Evolutionary conservation across 2,329 filamentous ascomycete genomes (phyloP), one percentile per base, ranked within the genome.

Genomic region (Claviceps sp.): DNA sequence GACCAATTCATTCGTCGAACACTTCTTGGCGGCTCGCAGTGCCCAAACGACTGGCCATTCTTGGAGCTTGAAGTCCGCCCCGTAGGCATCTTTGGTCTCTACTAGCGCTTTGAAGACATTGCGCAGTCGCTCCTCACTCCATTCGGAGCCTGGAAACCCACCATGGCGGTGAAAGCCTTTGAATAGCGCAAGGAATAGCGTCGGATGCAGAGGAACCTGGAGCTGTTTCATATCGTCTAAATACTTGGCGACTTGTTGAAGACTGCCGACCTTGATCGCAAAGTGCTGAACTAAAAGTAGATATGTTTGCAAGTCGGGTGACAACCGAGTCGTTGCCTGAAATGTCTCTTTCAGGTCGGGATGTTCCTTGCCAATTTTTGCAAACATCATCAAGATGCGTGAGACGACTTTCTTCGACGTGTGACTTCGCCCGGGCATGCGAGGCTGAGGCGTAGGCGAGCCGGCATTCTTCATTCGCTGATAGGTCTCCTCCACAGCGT

Each of bases 101-200:
- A 85, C 69, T 56, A 89, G 81, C 1, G 84, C 78, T 8, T 72
- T 65, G 75, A 86, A 85, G 11, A 89, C 79, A 43, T 72, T 74
- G 44, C 84, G 75, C 2, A 97, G 76, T n/a, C 81, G 77, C 57
- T 76, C 67, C 34, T 73, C 70, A 30, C 80, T 88, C 91, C 93
- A 98, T 13, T 79, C 74, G 0, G 82, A 82, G 56, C 82, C 67
- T 1, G 56, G 72, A 24, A 72, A 63, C 26, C 81, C 82, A 11
- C 90, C 91, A 61, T 95, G 84, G 2, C 71, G 66, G 36, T 77
- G 74, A 62, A 97, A 98, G 0, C 87, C 89, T 60, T 88, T 84
- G 68, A 97, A 87, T 3, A 97, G 72, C 7, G 85, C 76, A 40
- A 93, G 72, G 61, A 91, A 96, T 24, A 95, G 78, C 53, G 84